Conservation (phyloP, 371 early-diverging fungal genomes). For the Mucor velutinosus region DNA sequence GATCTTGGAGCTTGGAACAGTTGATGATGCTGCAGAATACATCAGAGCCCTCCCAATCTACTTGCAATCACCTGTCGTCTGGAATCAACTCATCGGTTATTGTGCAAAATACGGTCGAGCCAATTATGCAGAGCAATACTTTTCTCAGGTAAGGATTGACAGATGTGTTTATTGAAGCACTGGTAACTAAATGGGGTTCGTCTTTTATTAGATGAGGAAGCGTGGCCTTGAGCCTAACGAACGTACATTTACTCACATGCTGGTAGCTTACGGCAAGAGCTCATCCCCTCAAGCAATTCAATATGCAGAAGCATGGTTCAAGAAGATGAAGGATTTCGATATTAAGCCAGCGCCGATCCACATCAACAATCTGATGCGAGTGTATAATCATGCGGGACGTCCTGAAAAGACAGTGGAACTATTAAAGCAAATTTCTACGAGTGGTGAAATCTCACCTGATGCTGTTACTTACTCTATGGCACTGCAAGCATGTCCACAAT, state of each 20-base stretch:
- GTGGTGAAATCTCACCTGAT: conserved; percentile 19
- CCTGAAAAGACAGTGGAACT: conserved; percentile 15
- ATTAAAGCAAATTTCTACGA: conserved; percentile 7
- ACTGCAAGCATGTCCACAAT: conserved; percentile 14
- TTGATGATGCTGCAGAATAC: conserved; percentile 26
- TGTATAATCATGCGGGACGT: conserved; percentile 19
- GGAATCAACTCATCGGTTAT: conserved; percentile 30
- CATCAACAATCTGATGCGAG: conserved; percentile 31
- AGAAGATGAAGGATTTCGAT: conserved; percentile 22
- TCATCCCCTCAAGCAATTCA: conserved; percentile 26
- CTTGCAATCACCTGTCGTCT: conserved; percentile 27
- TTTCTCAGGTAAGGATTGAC: conserved; percentile 18
- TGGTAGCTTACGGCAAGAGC: conserved; percentile 24
- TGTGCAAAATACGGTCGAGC: conserved; percentile 27
- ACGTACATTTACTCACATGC: conserved; percentile 35
- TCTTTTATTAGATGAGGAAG: conserved; percentile 34
- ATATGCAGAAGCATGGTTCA: conserved; percentile 29
- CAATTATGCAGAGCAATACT: conserved; percentile 22
- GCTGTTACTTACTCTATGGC: conserved; percentile 27
- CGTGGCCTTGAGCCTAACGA: conserved; percentile 36
- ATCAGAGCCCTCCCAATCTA: conserved; percentile 19
- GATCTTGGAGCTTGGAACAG: conserved; percentile 16
- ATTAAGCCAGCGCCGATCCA: conserved; percentile 28
- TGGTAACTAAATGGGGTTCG: not conserved
- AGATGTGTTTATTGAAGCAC: not conserved